Evolutionary conservation across 148 eudicot genomes (phyloP).

Genomic region (Rhododendron molle): DNA sequence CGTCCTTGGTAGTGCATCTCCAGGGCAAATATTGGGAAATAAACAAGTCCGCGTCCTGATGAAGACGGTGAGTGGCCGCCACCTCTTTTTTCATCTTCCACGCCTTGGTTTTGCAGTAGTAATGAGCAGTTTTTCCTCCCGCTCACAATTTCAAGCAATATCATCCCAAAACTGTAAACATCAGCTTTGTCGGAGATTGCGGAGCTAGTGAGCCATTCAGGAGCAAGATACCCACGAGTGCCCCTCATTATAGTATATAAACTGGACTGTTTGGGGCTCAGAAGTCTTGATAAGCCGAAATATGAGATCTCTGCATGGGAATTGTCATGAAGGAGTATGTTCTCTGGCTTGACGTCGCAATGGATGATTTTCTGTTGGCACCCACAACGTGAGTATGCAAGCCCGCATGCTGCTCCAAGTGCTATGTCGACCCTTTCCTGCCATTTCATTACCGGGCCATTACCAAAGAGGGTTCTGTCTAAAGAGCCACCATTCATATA

Average conservation of each 20-base stretch:
- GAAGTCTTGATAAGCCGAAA: constrained; percentile 79
- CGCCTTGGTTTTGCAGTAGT: constrained; percentile 40
- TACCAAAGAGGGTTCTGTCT: constrained; percentile 63
- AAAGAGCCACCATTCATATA: constrained; percentile 82
- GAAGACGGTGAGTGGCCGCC: constrained; percentile 34
- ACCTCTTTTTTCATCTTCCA: constrained; percentile 29
- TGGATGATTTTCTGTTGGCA: constrained; percentile 77
- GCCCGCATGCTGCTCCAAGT: constrained; percentile 56
- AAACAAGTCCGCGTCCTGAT: constrained; percentile 17
- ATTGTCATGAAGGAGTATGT: constrained; percentile 62
- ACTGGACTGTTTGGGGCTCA: constrained; percentile 65
- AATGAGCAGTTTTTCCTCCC: constrained; percentile 68
- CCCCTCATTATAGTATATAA: constrained; percentile 90
- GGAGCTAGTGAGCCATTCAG: constrained; percentile 91
- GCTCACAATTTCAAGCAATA: constrained; percentile 17
- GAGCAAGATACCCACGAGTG: constrained; percentile 19
- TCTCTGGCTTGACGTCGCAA: constrained; percentile 87
- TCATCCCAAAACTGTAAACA: constrained; percentile 91
- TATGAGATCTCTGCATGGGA: constrained; percentile 66
- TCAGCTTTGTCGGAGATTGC: constrained; percentile 77
- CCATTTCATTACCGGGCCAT: constrained; percentile 83
- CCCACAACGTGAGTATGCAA: constrained; percentile 71
- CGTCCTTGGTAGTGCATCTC: too few species aligned
- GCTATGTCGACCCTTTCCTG: constrained; percentile 45
- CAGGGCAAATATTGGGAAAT: too few species aligned